A percentile compares a stretch with the other conserved stretches of the same genome.
Conservation (phyloP, 2,329 filamentous ascomycete species). For the Alternaria sp. region DNA sequence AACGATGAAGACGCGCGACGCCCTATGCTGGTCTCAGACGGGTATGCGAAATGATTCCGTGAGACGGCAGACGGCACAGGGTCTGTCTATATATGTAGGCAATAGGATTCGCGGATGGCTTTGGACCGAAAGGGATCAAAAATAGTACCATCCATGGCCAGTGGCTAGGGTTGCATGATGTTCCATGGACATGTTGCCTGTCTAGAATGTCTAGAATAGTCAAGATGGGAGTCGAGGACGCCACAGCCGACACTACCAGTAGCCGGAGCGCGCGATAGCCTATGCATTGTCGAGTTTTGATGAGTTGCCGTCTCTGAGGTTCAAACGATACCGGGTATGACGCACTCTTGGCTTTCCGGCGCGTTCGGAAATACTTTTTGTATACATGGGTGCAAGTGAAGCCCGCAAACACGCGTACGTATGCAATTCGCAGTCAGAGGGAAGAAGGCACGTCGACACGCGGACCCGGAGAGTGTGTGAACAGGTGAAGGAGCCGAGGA, state of each 20-base stretch:
- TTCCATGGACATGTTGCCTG: slow-evolving; percentile 15
- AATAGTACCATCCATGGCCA: slow-evolving; percentile 37
- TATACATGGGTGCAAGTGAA: background rate
- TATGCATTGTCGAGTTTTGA: background rate
- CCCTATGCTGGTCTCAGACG: slow-evolving; percentile 16
- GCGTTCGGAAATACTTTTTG: slow-evolving; percentile 7
- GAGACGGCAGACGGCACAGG: slow-evolving; percentile 19
- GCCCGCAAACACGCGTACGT: slow-evolving; percentile 8
- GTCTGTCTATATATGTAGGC: slow-evolving; percentile 30
- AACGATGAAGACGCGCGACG: slow-evolving; percentile 12
- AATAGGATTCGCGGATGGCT: slow-evolving; percentile 12
- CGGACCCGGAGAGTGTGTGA: background rate
- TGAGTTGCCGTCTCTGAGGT: background rate
- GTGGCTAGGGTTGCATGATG: slow-evolving; percentile 15
- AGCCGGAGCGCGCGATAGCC: slow-evolving; percentile 13
- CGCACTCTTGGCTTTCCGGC: slow-evolving; percentile 19
- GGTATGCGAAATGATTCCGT: slow-evolving; percentile 21
- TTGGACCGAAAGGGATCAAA: slow-evolving; percentile 23
- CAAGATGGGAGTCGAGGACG: slow-evolving; percentile 23
- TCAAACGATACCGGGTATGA: slow-evolving; percentile 1
- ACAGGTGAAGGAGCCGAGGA: slow-evolving; percentile 20
- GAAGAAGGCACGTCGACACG: background rate
- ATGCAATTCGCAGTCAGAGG: background rate
- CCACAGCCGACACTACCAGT: slow-evolving; percentile 2
- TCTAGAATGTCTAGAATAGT: slow-evolving; percentile 27